Conservation (phyloP, 805 yeast species). For the Teunomyces pallodes region DNA sequence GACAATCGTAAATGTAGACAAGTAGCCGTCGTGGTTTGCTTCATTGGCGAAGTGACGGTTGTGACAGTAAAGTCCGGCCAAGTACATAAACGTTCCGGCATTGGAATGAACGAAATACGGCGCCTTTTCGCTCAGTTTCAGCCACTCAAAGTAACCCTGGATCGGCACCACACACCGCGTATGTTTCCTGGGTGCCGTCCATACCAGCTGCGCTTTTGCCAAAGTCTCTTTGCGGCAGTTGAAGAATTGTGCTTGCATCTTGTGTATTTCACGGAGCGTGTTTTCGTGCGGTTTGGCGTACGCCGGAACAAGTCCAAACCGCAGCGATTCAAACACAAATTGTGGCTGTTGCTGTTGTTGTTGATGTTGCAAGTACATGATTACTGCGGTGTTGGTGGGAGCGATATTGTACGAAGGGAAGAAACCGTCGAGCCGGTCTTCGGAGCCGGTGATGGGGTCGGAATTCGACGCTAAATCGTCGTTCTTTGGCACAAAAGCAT, state of each 20-base stretch:
- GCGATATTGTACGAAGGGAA: constrained; percentile 54
- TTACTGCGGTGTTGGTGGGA: constrained; percentile 55
- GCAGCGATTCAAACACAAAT: constrained; percentile 52
- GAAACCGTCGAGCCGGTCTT: constrained; percentile 13
- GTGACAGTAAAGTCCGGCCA: constrained; percentile 53
- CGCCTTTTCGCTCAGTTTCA: constrained; percentile 38
- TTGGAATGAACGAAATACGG: constrained; percentile 68
- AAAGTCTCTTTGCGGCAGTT: constrained; percentile 74
- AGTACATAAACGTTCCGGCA: constrained; percentile 51
- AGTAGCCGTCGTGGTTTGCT: constrained; percentile 17
- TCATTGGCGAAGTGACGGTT: constrained; percentile 26
- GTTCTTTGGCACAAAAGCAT: not conserved
- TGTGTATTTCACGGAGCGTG: constrained; percentile 15
- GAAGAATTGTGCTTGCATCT: constrained; percentile 51
- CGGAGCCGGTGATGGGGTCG: constrained; percentile 2
- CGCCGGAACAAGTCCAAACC: constrained; percentile 76
- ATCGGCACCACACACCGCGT: constrained; percentile 75
- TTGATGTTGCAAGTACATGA: constrained; percentile 20
- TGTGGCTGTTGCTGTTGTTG: constrained; percentile 4
- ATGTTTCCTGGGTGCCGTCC: constrained; percentile 51
- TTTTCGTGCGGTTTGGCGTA: constrained; percentile 53
- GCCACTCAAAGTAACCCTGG: constrained; percentile 89
- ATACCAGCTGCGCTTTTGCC: constrained; percentile 44
- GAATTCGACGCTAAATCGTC: no score
- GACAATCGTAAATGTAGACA: constrained; percentile 61